Evolutionary conservation across 192 early-diverging fungal species (phyloP), one percentile per base, ranked within the genome.

Genomic region (Chytriomyces hyalinus): DNA sequence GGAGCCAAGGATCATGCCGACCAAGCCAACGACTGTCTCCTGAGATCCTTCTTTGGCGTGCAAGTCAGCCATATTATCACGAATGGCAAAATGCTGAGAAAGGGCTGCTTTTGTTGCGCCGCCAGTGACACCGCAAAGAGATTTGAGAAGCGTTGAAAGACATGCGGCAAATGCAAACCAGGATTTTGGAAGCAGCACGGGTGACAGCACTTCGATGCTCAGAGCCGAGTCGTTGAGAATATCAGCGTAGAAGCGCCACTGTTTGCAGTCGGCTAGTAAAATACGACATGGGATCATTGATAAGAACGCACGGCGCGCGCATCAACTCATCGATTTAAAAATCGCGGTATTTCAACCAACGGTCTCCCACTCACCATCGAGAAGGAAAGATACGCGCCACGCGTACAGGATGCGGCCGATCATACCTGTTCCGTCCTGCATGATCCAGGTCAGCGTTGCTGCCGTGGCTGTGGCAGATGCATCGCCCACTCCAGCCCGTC

Each of bases 41-140:
- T 86, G 84, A 28, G 71, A 80, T 22, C 84, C 84, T 61, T 86
- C 84, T 65, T 86, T 86, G 6, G 84, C 84, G 65, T 81, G 77
- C 36, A 86, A 60, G 73, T 86, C 84, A 24, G 70, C 78, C 70
- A 78, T 80, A 65, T 82, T 84, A 24, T 82, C 73, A 22, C 50
- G 28, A 36, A 73, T 81, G 8, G 83, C 82, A 75, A 86, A 86
- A 63, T 86, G 84, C 63, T 80, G 68, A 6, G 84, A 80, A 13
- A 86, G 49, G 20, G 82, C 80, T 8, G 77, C 75, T 69, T 82
- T 84, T 15, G 80, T 86, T 13, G 80, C 47, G 4, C 83, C 83
- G 9, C 68, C 84, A 26, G 75, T 66, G 9, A 86, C 84, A 46
- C 84, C 84, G 46, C 80, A 86, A 17, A 81, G 43, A 6, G 57